phyloP scores from a whole-genome alignment of 305 asterid species.

The Plantago lanceolata region DNA sequence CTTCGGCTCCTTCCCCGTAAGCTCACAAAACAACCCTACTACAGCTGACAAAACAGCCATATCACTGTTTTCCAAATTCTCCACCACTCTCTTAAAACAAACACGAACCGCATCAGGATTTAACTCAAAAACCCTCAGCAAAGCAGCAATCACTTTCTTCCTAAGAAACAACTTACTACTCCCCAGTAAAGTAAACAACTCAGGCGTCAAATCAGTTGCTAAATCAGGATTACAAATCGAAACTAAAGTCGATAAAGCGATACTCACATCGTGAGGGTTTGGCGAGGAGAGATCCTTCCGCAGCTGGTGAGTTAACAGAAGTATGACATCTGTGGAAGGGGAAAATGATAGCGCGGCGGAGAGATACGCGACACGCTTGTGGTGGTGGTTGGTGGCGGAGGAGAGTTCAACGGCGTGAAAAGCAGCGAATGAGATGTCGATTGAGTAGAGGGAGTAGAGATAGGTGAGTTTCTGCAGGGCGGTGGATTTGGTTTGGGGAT shows the following conservation, averaged over 20 bases:
- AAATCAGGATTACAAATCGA: slow-evolving; percentile 69
- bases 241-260: slow-evolving; percentile 64
- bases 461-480: slow-evolving; percentile 84
- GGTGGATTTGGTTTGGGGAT: slow-evolving; percentile 59
- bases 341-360: slow-evolving; percentile 80
- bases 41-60: slow-evolving; percentile 66
- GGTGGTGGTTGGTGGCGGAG: slow-evolving; percentile 53
- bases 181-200: slow-evolving; percentile 57
- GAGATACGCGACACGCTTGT: slow-evolving; percentile 69
- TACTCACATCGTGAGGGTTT: slow-evolving; percentile 65
- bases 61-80: slow-evolving; percentile 67
- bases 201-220: slow-evolving; percentile 83
- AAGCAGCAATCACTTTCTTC: slow-evolving; percentile 61
- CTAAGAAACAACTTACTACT: slow-evolving; percentile 49
- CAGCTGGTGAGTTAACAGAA: slow-evolving; percentile 86
- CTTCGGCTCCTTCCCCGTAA: slow-evolving; percentile 61
- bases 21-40: slow-evolving; percentile 85
- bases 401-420: slow-evolving; percentile 86
- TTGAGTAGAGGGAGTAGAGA: slow-evolving; percentile 73
- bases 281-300: slow-evolving; percentile 76
- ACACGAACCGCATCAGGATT: slow-evolving; percentile 87
- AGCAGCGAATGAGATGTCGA: slow-evolving; percentile 81
- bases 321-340: slow-evolving; percentile 74
- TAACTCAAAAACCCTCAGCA: slow-evolving; percentile 63
- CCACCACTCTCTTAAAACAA: slow-evolving; percentile 83